Percentiles rank a stretch among this genome's conserved stretches.
Evolutionary conservation across 495 filamentous ascomycete species (phyloP).

Genomic region (Hypoxylon rickii): DNA sequence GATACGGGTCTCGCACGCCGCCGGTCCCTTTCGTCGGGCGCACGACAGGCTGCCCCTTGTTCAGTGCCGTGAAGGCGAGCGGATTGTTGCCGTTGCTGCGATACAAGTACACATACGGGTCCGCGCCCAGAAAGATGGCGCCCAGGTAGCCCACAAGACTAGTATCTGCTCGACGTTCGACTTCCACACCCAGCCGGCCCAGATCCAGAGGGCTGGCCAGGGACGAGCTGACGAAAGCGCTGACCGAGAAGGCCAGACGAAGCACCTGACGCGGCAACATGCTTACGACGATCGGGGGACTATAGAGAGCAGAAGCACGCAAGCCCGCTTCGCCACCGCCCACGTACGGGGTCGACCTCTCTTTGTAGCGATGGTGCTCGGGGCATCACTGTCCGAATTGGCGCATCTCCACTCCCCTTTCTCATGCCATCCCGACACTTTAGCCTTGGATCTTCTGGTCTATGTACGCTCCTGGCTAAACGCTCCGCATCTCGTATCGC

Average conservation of each 20-base stretch:
- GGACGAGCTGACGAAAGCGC: slow-evolving; percentile 9
- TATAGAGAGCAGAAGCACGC: slow-evolving; percentile 7
- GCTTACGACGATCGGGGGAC: slow-evolving; percentile 1
- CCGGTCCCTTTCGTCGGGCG: slow-evolving; percentile 55
- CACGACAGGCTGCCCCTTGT: slow-evolving; percentile 52
- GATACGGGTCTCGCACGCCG: slow-evolving; percentile 54
- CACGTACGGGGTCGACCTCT: slow-evolving; percentile 6
- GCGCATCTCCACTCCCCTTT: slow-evolving; percentile 10
- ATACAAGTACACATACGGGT: slow-evolving; percentile 60
- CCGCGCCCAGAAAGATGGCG: slow-evolving; percentile 58
- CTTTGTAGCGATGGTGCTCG: slow-evolving; percentile 27
- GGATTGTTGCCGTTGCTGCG: slow-evolving; percentile 56
- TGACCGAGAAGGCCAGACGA: slow-evolving; percentile 18
- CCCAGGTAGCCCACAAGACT: slow-evolving; percentile 54
- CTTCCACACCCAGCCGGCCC: slow-evolving; percentile 19
- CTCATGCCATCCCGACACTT: slow-evolving; percentile 17
- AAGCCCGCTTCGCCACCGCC: slow-evolving; percentile 8
- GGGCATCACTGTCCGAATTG: slow-evolving; percentile 27
- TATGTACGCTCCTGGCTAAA: slow-evolving; percentile 12
- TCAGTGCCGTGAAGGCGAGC: slow-evolving; percentile 51
- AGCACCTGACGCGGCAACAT: slow-evolving; percentile 24
- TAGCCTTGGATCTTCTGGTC: slow-evolving; percentile 10
- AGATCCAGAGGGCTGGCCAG: slow-evolving; percentile 28
- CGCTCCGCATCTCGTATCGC: neutral
- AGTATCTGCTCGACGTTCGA: slow-evolving; percentile 42